Evolutionary conservation across 306 rosid genomes (phyloP).

Genomic region (Albizia julibrissin): DNA sequence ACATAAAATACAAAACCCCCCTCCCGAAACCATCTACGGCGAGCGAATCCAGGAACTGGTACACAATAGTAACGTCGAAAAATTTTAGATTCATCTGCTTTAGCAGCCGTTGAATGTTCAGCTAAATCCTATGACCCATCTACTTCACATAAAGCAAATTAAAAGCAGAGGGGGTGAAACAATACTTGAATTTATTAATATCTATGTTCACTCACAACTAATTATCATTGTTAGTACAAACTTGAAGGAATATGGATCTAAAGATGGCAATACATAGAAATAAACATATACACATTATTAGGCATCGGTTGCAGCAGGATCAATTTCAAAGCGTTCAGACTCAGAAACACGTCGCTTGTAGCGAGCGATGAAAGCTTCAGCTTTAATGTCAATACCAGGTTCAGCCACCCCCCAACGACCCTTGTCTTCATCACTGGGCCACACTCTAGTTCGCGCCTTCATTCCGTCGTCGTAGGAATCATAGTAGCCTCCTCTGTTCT

Average conservation of each 20-base stretch:
- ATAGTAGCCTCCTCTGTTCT: constrained; percentile 27
- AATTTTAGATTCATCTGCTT: no score
- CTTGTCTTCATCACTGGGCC: constrained; percentile 69
- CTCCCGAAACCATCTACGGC: background rate
- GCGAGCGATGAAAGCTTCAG: constrained; percentile 48
- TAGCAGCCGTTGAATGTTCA: background rate
- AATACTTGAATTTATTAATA: background rate
- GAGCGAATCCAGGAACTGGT: constrained; percentile 31
- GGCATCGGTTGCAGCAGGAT: constrained; percentile 6
- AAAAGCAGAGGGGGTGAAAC: background rate
- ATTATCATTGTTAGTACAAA: background rate
- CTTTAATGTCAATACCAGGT: constrained; percentile 60
- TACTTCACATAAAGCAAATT: background rate
- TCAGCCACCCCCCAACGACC: constrained; percentile 54
- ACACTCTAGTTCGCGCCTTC: constrained; percentile 30
- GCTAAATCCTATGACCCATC: background rate
- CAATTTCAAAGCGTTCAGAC: constrained; percentile 36
- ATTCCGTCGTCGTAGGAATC: constrained; percentile 24
- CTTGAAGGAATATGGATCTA: background rate
- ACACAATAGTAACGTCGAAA: no score
- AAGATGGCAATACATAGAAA: background rate
- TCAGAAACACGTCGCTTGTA: constrained; percentile 44
- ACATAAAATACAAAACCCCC: constrained; percentile 27
- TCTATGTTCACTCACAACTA: background rate
- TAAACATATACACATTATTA: background rate